These are phyloP conservation scores for Durusdinium trenchii DNA, from an alignment of 73 alveolate species.

Conservation along the genomic window DNA sequence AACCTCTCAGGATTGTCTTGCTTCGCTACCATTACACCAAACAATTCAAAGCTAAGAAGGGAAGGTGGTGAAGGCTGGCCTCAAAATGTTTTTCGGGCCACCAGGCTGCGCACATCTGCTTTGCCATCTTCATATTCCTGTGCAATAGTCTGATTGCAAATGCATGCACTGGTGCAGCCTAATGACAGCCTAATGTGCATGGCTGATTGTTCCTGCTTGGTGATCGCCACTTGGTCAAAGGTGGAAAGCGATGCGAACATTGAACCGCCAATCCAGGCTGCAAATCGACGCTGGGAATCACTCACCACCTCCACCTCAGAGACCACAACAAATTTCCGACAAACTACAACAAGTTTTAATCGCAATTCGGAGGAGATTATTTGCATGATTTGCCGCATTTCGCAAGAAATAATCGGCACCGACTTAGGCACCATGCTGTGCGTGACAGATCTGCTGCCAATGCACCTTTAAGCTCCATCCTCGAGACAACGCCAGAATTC, in stretches of 20 bases:
- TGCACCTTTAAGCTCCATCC: constrained; percentile 80
- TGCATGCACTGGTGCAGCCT: not conserved
- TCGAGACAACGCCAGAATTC: not conserved
- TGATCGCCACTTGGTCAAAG: constrained; percentile 96
- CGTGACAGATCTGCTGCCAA: constrained; percentile 55
- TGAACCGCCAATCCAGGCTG: constrained; percentile 98
- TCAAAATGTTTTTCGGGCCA: constrained; percentile 90
- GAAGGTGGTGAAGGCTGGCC: constrained; percentile 23
- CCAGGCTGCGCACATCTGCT: constrained; percentile 82
- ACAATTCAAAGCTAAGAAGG: not conserved
- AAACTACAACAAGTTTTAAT: too few relatives aligned
- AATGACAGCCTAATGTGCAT: not conserved
- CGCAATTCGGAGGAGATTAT: too few relatives aligned
- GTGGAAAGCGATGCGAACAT: constrained; percentile 97
- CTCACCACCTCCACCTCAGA: constrained; percentile 96
- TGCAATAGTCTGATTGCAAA: not conserved
- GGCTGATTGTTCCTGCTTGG: constrained; percentile 35
- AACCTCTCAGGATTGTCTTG: not conserved
- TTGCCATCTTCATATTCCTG: constrained; percentile 95
- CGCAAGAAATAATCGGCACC: not conserved
- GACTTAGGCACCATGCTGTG: constrained; percentile 10
- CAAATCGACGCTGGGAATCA: constrained; percentile 97
- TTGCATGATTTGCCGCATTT: too few relatives aligned
- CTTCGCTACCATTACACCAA: too few relatives aligned
- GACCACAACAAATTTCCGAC: too few relatives aligned